Evolutionary conservation across 371 early-diverging fungal genomes (phyloP), one percentile per base, ranked within the genome.

Genomic region (Mortierella sp.): DNA sequence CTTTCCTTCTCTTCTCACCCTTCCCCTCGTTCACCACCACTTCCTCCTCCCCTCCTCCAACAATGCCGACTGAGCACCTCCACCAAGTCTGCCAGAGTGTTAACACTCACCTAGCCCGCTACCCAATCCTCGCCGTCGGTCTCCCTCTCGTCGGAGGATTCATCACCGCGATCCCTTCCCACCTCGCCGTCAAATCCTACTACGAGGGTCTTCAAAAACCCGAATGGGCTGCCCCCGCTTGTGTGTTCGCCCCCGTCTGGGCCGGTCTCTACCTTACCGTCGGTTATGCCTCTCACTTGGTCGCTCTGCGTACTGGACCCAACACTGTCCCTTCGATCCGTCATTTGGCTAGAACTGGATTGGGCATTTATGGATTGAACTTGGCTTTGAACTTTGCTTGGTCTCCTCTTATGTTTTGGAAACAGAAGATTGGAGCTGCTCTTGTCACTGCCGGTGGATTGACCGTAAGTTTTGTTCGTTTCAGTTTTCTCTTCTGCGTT

Each of bases 71-170:
- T 54, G 70, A 58, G 21, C 42, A 65, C 26, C 68, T 68, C 54
- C 70, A 73, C 31, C 74, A 65, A 11, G 74, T 74, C 31, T 79
- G 79, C 58, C 79, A 79, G 52, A 65, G 68, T 52, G 31, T 79
- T 44, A 79, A 79, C 79, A 79, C 79, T 26, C 21, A 74, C 19
- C n/a, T 79, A 74, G 79, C 79, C 14, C 79, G 79, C 65, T 79
- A 79, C 47, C 79, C 79, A 42, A 68, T 74, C 68, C 10, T 74
- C 21, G 79, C 79, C 10, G 79, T 79, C n/a, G 79, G 79, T 9
- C 48, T 79, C 13, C 79, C 81, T 2, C 47, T 77, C 11, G 55
- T 74, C 57, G 77, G 81, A 42, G 81, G 72, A n/a, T 75, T 82
- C 54, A n/a, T 82, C 48, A 72, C 73, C 38, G 71, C 78, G 1